Base-by-base conservation (phyloP, 108 stramenopile genomes). In the Pseudonitzschia multiseries region DNA sequence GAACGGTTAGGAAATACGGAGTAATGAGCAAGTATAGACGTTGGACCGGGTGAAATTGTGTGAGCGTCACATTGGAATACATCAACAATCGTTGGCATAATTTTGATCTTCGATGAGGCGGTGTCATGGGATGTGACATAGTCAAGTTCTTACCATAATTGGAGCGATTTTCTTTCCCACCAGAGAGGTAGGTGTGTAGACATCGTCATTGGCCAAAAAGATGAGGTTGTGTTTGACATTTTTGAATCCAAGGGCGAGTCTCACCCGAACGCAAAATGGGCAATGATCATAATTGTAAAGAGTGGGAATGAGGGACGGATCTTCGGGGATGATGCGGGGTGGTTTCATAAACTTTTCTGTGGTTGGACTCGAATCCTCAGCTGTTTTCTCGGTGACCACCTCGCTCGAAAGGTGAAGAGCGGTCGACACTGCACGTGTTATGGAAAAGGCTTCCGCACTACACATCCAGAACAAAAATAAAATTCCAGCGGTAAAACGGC, bases 101-200 rank as follows among this genome's bases (percentile, higher is more conserved):
- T 14, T 18, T 8, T 2, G 1, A 48, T 48, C 2, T 10, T 2
- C 46, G 18, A 10, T 8, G 46, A 48, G 14, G 46, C 46, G 1
- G 12, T 48, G 14, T 36, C 36, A 36, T 6, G 6, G 2, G 4
- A 2, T 48, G 14, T 10, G 46, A 18, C 18, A 14, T 10, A 14
- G 9, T 10, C 1, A 10, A 14, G 28, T 27, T 84, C 93, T 89
- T 86, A 89, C 93, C 59, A 94, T 95, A 54, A 98, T 97, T 50
- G 98, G 98, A 42, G 96, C 95, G 70, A 97, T 92, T 73, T 98
- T 98, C 84, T 97, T 98, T 42, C 98, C 98, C 18, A 97, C 95
- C 70, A 98, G 69, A 2, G 65, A 68, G 10, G 95, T 95, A 1
- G 97, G 97, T n/a, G 95, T 95, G 4, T 74, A 78, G 31, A 94